phyloP scores from a whole-genome alignment of 2,329 filamentous ascomycete genomes.

The Neocatenulostroma microsporum region DNA sequence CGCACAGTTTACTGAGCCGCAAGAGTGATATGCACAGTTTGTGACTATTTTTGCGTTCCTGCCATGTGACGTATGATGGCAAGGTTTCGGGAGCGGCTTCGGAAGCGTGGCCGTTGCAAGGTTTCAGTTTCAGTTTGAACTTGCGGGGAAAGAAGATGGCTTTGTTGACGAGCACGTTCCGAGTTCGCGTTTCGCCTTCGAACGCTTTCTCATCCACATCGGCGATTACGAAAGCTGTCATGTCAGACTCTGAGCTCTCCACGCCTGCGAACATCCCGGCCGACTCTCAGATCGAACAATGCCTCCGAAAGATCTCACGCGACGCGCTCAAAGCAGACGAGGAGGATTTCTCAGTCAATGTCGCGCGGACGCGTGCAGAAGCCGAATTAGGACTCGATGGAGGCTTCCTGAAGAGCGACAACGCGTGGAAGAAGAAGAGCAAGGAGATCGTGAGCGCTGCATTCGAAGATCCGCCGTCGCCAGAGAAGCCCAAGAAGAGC shows the following conservation, averaged over 20 bases:
- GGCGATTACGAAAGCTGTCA: slow-evolving; percentile 5
- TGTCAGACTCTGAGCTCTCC: slow-evolving; percentile 22
- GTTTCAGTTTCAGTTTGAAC: too few species aligned
- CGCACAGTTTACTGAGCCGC: background rate
- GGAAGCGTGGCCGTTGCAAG: too few species aligned
- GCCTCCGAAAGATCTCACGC: slow-evolving; percentile 36
- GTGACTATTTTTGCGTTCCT: too few species aligned
- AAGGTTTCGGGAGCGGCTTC: too few species aligned
- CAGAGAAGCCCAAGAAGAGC: slow-evolving; percentile 15
- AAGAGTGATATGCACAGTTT: background rate
- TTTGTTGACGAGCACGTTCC: too few species aligned
- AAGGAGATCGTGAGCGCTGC: slow-evolving; percentile 48
- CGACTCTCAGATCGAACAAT: slow-evolving; percentile 32
- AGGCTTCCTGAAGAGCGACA: slow-evolving; percentile 49
- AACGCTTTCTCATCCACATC: too few species aligned
- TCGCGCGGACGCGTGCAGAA: slow-evolving; percentile 48
- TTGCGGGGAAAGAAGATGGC: too few species aligned
- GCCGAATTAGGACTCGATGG: slow-evolving; percentile 43
- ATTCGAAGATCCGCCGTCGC: slow-evolving; percentile 31
- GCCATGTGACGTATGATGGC: too few species aligned
- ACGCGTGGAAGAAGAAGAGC: slow-evolving; percentile 48
- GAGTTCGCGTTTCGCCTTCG: too few species aligned
- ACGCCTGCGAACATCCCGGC: slow-evolving; percentile 22
- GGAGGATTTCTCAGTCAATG: slow-evolving; percentile 51
- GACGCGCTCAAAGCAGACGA: slow-evolving; percentile 38